Evolutionary conservation across 2,329 filamentous ascomycete species (phyloP).

Genomic region (Clathrospora elynae): DNA sequence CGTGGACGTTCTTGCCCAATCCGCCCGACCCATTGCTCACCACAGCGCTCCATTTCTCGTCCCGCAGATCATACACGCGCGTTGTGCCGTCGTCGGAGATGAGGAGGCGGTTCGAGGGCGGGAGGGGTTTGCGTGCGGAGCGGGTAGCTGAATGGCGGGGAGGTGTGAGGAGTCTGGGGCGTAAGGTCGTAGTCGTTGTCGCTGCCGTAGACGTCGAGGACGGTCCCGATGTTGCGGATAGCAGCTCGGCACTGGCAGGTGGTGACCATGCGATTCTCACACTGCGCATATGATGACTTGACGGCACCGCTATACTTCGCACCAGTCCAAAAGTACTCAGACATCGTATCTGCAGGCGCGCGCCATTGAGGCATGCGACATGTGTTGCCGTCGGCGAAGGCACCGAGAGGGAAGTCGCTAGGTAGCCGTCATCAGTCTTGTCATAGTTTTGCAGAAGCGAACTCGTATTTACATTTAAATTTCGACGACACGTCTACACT

Average conservation of each 20-base stretch:
- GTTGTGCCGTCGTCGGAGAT: constrained; percentile 48
- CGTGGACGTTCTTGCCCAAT: constrained; percentile 53
- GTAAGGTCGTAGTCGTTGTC: constrained; percentile 4
- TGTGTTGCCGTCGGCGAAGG: constrained; percentile 48
- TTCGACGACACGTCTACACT: constrained; percentile 36
- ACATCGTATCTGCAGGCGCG: constrained; percentile 50
- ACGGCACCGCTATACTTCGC: constrained; percentile 43
- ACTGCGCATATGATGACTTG: constrained; percentile 35
- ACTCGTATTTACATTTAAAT: constrained; percentile 40
- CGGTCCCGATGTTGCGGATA: too few species aligned
- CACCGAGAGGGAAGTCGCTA: constrained; percentile 43
- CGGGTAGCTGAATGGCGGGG: too few species aligned
- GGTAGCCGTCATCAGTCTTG: constrained; percentile 12
- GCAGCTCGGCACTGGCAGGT: too few species aligned
- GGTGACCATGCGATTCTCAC: constrained; percentile 49
- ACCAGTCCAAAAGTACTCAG: constrained; percentile 44
- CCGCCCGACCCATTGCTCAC: constrained; percentile 57
- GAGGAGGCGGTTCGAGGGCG: constrained; percentile 47
- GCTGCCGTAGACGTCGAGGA: too few species aligned
- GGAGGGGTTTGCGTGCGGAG: constrained; percentile 11
- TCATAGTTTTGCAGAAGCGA: background rate
- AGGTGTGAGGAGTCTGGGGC: constrained; percentile 24
- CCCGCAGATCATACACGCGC: constrained; percentile 51
- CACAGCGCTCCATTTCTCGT: constrained; percentile 50
- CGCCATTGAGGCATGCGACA: constrained; percentile 46